Evolutionary conservation across 139 green algal genomes (phyloP), one percentile per base, ranked within the genome.

Genomic region (Coelastrella sp.): DNA sequence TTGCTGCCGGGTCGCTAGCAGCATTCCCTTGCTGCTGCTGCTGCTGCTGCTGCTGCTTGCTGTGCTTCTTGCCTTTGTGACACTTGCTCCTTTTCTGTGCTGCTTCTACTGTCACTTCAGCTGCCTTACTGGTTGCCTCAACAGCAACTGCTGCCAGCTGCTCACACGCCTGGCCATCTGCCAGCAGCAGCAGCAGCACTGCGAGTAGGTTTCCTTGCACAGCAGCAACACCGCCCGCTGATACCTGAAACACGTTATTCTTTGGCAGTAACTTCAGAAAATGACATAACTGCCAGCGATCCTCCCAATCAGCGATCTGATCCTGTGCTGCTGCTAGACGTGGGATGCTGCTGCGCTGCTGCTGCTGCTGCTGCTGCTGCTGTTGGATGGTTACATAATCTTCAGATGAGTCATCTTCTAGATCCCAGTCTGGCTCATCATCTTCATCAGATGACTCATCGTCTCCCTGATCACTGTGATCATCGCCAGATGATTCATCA

Each of bases 201-300:
- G 73, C 25, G 34, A 85, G 45, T 41, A 85, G 27, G 35, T 82
- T 59, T 34, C 23, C 35, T 32, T 79, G 76, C 66, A 72, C 6
- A 23, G n/a, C 37, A 8, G 37, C 23, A 40, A 67, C 0, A 11
- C 25, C 69, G 9, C 64, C 37, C 27, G 11, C 64, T 82, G 68
- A 50, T 34, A 91, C 64, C 69, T 88, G 83, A 67, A 91, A 88
- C 40, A 88, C 81, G 8, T 71, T 62, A 23, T 85, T 78, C 41
- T 72, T 71, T 4, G 88, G 88, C 63, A 91, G 68, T 38, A 91
- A 78, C 30, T 37, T 63, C 80, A 86, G 35, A 35, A 19, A 59
- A 40, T 72, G 48, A 37, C 48, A 67, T 27, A 86, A 59, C 67
- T 57, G 48, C 80, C 80, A 86, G 0, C 67, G 23, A 3, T 86